phyloP scores from a whole-genome alignment of 495 filamentous ascomycete genomes.

The Apodospora peruviana region DNA sequence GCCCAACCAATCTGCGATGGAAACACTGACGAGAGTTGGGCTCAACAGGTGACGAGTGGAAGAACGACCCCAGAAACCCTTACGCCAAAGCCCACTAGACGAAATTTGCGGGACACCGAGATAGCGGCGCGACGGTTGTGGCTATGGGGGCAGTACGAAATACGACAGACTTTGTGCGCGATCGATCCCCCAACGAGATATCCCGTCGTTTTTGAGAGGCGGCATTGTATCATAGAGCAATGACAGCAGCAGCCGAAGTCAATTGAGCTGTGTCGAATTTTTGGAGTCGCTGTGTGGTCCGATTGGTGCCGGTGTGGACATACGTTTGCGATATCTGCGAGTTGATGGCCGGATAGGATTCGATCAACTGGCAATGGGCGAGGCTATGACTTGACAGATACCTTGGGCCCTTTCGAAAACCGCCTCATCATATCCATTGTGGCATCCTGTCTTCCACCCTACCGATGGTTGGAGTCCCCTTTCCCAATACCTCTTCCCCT shows the following conservation, averaged over 20 bases:
- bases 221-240: conserved; percentile 28
- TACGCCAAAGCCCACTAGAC: conserved; percentile 52
- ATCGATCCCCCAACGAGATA: conserved; percentile 15
- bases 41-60: conserved; percentile 77
- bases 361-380: not conserved
- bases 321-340: not conserved
- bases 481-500: not conserved
- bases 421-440: too few species aligned
- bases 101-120: not conserved
- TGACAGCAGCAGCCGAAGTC: conserved; percentile 19
- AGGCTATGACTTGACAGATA: not conserved
- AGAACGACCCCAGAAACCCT: conserved; percentile 93
- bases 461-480: too few species aligned
- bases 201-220: conserved; percentile 1
- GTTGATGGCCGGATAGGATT: not conserved
- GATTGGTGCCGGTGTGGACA: not conserved
- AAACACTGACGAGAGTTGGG: not conserved
- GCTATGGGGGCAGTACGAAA: too few species aligned
- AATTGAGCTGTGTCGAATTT: conserved; percentile 26
- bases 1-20: not conserved
- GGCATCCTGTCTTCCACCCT: too few species aligned
- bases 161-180: too few species aligned
- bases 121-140: too few species aligned
- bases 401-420: too few species aligned
- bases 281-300: not conserved